Conservation (phyloP, 768 basidiomycete genomes). For the Boletus rufocinnamomeus region DNA sequence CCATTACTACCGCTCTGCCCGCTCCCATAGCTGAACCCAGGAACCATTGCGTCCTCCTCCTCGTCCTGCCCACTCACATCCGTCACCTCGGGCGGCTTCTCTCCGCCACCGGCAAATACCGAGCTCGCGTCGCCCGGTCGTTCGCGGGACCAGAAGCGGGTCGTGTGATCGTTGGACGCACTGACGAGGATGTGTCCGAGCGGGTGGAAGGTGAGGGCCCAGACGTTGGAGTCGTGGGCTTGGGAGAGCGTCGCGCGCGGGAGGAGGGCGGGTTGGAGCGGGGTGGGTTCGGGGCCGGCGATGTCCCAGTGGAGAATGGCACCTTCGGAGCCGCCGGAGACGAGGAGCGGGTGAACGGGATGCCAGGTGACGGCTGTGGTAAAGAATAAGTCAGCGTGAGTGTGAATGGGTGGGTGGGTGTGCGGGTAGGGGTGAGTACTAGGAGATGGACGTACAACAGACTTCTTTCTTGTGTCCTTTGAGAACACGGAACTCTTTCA, state of each 20-base stretch:
- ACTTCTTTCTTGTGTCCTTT: conserved; percentile 99
- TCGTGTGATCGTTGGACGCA: conserved; percentile 98
- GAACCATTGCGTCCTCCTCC: conserved; percentile 71
- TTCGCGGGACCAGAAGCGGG: conserved; percentile 97
- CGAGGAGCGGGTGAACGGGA: conserved; percentile 87
- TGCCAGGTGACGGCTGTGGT: conserved; percentile 85
- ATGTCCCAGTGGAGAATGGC: conserved; percentile 95
- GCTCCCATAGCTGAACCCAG: conserved; percentile 60
- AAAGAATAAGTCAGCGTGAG: neutral
- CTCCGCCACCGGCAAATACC: conserved; percentile 78
- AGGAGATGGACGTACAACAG: conserved; percentile 65
- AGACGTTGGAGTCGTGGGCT: conserved; percentile 98
- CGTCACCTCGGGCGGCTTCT: conserved; percentile 75
- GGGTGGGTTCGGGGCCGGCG: conserved; percentile 53
- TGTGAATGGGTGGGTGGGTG: neutral
- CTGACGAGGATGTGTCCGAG: conserved; percentile 92
- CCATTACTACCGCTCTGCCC: conserved; percentile 1
- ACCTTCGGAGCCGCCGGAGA: conserved; percentile 94
- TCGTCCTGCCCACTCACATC: conserved; percentile 67
- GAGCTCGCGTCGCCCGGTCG: conserved; percentile 80
- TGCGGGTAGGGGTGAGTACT: neutral
- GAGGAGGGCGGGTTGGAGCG: conserved; percentile 40
- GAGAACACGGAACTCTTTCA: conserved; percentile 91
- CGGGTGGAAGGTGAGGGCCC: conserved; percentile 94
- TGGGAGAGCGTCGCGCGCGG: conserved; percentile 88